Evolutionary conservation across 352 stramenopile species (phyloP).

Genomic region (Chrysophaeum taylorii): DNA sequence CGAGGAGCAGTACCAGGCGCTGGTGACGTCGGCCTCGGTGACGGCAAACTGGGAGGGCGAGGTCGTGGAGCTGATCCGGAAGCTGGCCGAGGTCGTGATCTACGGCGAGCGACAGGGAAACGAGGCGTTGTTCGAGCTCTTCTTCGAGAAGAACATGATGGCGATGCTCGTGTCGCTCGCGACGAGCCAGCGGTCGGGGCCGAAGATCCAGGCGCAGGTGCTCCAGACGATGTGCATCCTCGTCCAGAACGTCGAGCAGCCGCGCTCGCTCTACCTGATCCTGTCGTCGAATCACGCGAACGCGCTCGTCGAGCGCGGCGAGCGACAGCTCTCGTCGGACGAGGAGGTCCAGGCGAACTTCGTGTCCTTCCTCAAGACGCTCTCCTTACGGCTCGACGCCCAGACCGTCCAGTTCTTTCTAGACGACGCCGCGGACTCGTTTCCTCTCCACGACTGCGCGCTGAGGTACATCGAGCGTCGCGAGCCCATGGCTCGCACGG

Average conservation of each 20-base stretch:
- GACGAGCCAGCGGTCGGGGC: background rate
- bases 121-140: constrained; percentile 9
- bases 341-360: background rate
- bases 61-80: background rate
- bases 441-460: background rate
- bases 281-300: constrained; percentile 8
- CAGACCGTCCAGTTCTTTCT: constrained; percentile 11
- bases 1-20: too few species aligned
- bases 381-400: constrained; percentile 5
- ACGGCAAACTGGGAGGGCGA: background rate
- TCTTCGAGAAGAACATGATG: background rate
- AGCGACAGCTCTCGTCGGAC: background rate
- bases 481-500: background rate
- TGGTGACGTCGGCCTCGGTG: too few species aligned
- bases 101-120: background rate
- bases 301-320: background rate
- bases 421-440: background rate
- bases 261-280: constrained; percentile 2
- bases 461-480: background rate
- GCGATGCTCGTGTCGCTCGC: background rate
- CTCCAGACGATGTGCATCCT: background rate
- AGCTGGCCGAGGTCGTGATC: background rate
- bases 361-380: constrained; percentile 11
- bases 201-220: background rate
- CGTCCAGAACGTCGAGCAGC: background rate